A percentile compares a stretch with the other conserved stretches of the same genome.
phyloP scores from a whole-genome alignment of 768 basidiomycete species.

The Termitomyces bulborhizus region DNA sequence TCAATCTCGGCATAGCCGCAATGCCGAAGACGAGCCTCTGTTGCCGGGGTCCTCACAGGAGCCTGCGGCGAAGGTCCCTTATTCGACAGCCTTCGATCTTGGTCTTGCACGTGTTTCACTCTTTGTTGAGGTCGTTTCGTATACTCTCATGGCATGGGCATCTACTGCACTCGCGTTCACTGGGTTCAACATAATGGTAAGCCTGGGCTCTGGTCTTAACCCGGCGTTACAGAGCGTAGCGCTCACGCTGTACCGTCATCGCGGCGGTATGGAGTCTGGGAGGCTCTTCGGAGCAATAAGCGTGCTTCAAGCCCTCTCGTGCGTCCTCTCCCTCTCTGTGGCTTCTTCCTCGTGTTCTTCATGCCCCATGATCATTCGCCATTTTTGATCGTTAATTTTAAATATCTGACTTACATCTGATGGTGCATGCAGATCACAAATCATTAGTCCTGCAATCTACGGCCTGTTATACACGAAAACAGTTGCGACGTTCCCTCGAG shows the following conservation, averaged over 20 bases:
- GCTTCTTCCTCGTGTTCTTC: neutral
- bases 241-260: constrained; percentile 53
- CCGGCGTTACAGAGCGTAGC: constrained; percentile 72
- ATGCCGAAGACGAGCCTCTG: constrained; percentile 23
- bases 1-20: constrained; percentile 19
- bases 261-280: constrained; percentile 58
- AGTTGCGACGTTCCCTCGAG: constrained; percentile 60
- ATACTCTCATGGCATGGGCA: constrained; percentile 43
- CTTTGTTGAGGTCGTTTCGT: constrained; percentile 46
- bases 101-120: constrained; percentile 57
- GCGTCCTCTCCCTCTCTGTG: constrained; percentile 8
- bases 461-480: constrained; percentile 68
- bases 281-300: constrained; percentile 76
- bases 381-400: too few species aligned
- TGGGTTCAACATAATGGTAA: constrained; percentile 36
- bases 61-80: constrained; percentile 23
- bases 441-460: constrained; percentile 68
- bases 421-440: constrained; percentile 42
- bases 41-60: constrained; percentile 12
- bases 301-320: constrained; percentile 68
- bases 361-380: neutral
- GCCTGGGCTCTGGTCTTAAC: constrained; percentile 56
- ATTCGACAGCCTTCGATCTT: constrained; percentile 62
- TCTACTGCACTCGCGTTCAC: constrained; percentile 46
- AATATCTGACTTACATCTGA: neutral